A percentile compares a stretch with the other conserved stretches of the same genome.
These are phyloP conservation scores for Steccherinum ochraceum DNA, from an alignment of 768 basidiomycete species.

Conservation along the genomic window DNA sequence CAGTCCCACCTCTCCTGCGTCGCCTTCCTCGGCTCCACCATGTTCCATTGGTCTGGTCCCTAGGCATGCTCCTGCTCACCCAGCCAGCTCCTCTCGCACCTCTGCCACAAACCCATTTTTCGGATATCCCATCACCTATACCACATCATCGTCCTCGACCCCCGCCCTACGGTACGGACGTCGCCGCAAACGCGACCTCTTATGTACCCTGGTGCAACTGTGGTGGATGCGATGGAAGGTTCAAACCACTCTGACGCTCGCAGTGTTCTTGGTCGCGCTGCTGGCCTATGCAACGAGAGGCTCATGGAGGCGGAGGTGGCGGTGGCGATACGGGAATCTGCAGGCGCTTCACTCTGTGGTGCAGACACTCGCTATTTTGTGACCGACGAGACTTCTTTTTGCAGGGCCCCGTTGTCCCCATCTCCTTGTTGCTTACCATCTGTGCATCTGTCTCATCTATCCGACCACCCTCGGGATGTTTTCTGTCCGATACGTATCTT, in stretches of 20 bases:
- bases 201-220: conserved; percentile 51
- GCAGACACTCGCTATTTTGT: not conserved
- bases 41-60: too few relatives aligned
- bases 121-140: conserved; percentile 52
- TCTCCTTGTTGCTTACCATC: too few relatives aligned
- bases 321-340: conserved; percentile 1
- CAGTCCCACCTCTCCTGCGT: conserved; percentile 19
- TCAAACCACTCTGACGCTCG: conserved; percentile 14
- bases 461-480: not conserved
- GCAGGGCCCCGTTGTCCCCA: too few relatives aligned
- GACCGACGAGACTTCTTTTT: too few relatives aligned
- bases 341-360: not conserved
- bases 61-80: conserved; percentile 10
- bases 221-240: conserved; percentile 64
- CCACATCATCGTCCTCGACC: conserved; percentile 23
- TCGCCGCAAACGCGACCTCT: conserved; percentile 62
- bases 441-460: not conserved
- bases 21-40: not conserved
- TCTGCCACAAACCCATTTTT: conserved; percentile 69
- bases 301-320: conserved; percentile 15
- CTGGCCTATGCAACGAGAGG: conserved; percentile 2
- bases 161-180: conserved; percentile 53
- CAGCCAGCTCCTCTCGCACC: conserved; percentile 40
- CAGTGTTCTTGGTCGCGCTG: not conserved
- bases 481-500: not conserved